Evolutionary conservation across 2,329 filamentous ascomycete genomes (phyloP).

Genomic region (Apiospora hydei): DNA sequence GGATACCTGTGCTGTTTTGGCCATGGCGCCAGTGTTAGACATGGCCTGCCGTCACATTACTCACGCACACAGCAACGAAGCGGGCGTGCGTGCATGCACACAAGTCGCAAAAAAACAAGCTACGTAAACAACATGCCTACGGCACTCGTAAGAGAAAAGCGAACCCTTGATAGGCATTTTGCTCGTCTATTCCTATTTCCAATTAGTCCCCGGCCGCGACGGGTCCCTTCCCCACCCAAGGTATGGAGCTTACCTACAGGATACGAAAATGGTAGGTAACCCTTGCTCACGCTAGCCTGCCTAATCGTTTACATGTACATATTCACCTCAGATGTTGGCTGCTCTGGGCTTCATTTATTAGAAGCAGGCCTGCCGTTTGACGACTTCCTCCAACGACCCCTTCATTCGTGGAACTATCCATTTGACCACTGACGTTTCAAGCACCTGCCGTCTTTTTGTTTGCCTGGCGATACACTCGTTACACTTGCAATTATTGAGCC

Average conservation of each 20-base stretch:
- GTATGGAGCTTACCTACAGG: constrained; percentile 7
- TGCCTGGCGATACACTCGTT: constrained; percentile 9
- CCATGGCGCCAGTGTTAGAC: constrained; percentile 15
- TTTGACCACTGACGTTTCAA: constrained; percentile 1
- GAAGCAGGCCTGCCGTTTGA: constrained; percentile 17
- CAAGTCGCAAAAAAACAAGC: neutral
- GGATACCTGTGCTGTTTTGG: constrained; percentile 14
- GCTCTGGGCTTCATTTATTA: constrained; percentile 18
- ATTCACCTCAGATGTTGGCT: neutral
- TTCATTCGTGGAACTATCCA: constrained; percentile 8
- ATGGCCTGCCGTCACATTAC: constrained; percentile 8
- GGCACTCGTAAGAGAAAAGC: neutral
- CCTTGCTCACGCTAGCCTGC: neutral
- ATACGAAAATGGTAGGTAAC: neutral
- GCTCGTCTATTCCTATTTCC: constrained; percentile 1
- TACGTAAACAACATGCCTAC: neutral
- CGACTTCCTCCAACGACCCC: neutral
- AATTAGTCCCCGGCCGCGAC: neutral
- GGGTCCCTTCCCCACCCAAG: constrained; percentile 9
- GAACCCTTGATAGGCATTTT: neutral
- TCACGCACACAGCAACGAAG: neutral
- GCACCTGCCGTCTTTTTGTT: neutral
- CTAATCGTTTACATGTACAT: neutral
- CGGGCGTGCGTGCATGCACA: neutral
- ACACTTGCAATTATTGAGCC: neutral